Percentiles rank a stretch among this genome's conserved stretches.
phyloP scores from a whole-genome alignment of 73 alveolate species.

The Loxodes magnus region DNA sequence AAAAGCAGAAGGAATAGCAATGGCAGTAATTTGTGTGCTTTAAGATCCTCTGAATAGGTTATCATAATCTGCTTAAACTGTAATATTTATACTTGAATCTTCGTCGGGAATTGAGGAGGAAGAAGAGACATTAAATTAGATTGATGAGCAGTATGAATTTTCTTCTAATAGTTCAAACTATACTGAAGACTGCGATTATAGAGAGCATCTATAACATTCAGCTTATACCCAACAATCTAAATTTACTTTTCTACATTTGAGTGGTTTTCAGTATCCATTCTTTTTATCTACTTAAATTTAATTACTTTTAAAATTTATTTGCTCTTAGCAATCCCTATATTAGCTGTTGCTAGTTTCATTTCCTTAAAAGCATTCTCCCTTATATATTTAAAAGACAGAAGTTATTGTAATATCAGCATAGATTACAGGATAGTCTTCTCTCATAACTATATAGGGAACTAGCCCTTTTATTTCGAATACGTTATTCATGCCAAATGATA shows the following conservation, averaged over 20 bases:
- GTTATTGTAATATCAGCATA: background rate
- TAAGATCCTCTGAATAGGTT: background rate
- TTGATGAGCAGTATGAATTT: background rate
- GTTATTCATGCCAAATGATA: background rate
- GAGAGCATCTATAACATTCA: background rate
- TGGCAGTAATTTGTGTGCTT: background rate
- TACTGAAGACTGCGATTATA: background rate
- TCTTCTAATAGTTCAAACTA: background rate
- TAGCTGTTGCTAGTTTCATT: too few relatives aligned
- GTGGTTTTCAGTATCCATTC: background rate
- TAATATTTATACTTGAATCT: background rate
- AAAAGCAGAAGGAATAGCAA: background rate
- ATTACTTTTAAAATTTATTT: background rate
- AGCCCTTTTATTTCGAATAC: background rate
- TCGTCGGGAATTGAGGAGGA: constrained; percentile 11
- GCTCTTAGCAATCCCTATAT: too few relatives aligned
- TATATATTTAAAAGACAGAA: background rate
- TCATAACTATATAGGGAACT: background rate
- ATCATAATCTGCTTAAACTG: background rate
- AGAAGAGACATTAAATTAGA: background rate
- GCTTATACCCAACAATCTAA: background rate
- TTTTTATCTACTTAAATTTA: background rate
- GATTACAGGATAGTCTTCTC: background rate
- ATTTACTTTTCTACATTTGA: background rate
- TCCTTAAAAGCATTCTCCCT: background rate